Percentiles rank a stretch among this genome's conserved stretches.
phyloP scores from a whole-genome alignment of 1,284 basidiomycete genomes.

The Ustilago tritici region DNA sequence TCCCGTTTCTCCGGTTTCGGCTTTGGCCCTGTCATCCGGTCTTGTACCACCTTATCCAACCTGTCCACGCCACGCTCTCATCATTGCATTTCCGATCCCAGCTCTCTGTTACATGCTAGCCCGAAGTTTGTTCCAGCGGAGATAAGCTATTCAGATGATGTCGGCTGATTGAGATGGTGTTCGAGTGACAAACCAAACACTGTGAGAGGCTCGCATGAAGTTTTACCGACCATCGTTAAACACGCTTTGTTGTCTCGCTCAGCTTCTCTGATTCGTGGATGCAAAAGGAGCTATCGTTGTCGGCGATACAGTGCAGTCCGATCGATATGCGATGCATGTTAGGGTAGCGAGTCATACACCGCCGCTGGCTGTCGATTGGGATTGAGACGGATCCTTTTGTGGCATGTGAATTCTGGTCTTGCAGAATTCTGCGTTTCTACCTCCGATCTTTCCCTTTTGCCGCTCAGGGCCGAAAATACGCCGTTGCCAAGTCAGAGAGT shows the following conservation, averaged over 20 bases:
- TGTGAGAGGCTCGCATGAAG: neutral
- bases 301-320: neutral
- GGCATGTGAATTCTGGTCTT: neutral
- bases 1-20: constrained; percentile 26
- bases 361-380: neutral
- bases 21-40: neutral
- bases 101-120: too few relatives aligned
- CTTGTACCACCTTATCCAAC: neutral
- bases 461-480: neutral
- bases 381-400: neutral
- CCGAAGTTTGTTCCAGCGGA: neutral
- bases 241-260: too few relatives aligned
- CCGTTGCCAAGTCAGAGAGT: neutral
- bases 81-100: neutral
- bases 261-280: neutral
- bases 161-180: neutral
- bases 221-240: neutral
- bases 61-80: neutral
- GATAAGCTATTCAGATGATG: neutral
- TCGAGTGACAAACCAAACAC: too few relatives aligned
- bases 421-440: neutral
- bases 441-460: neutral
- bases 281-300: neutral
- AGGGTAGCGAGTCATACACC: neutral
- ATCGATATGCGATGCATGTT: neutral